Evolutionary conservation across 768 basidiomycete genomes (phyloP), one percentile per base, ranked within the genome.

Genomic region (Hygrophorus pudorinus): DNA sequence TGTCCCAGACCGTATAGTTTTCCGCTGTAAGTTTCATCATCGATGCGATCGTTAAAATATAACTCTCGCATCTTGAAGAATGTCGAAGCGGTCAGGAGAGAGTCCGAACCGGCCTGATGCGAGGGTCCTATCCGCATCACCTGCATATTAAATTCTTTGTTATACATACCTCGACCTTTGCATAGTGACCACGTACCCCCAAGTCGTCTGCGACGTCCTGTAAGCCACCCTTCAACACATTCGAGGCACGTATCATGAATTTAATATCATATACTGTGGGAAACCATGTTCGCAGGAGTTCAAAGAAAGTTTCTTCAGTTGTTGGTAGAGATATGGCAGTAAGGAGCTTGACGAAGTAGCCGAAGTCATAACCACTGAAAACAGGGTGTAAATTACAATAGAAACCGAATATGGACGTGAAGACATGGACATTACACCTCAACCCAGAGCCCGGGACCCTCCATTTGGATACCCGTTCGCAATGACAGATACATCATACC

Each of bases 241-340:
- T 92, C 47, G 79, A 84, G 49, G 75, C 78, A 53, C 89, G 81
- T 80, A 94, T 91, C 63, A 99, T 77, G 63, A 84, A 91, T 64
- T 97, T 99, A 72, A 98, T 91, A 63, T 99, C 96, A 62, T 96
- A 98, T 36, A 96, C 82, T 35, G 79, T 81, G 0, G 94, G 94
- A 64, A 99, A 98, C 94, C 96, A 98, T 51, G 78, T 81, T 47
- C 68, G 74, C 24, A 98, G 72, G 37, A 84, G 76, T 37, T 86
- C 78, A 60, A 97, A 96, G 67, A 98, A 98, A 4, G 76, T 73
- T 50, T 86, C 84, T 65, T 99, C 96, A 18, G 79, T 79, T 14
- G 81, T 79, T 7, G 96, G 96, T 47, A 98, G 66, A 36, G 91
- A 86, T 55, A 82, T 71, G 49, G 77, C 83, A 17, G 88, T 86